Percentiles rank a stretch among this genome's conserved stretches.
Evolutionary conservation across 441 rosid genomes (phyloP).

Genomic region (Biscutella laevigata): DNA sequence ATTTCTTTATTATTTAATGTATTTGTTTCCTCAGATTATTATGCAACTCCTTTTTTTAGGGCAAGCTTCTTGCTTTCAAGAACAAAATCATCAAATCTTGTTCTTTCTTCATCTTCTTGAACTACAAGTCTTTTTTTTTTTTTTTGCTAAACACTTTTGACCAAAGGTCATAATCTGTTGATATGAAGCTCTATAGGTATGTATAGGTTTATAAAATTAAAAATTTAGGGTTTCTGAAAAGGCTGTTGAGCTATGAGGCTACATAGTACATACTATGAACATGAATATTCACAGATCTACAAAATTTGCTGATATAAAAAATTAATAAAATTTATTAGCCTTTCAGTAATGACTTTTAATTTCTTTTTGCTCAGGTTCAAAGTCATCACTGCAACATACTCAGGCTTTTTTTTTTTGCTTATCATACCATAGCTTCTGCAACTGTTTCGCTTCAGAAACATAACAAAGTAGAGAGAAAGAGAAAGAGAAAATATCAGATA

Average conservation of each 20-base stretch:
- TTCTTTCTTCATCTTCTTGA: conserved; percentile 27
- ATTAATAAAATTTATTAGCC: neutral
- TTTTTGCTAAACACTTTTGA: no score
- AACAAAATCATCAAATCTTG: neutral
- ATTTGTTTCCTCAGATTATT: conserved; percentile 11
- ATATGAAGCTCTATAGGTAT: neutral
- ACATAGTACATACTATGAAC: conserved; percentile 18
- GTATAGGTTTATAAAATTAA: conserved; percentile 17
- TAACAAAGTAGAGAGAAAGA: no score
- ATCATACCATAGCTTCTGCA: conserved; percentile 32
- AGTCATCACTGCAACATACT: conserved; percentile 35
- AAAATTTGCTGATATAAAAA: conserved; percentile 4
- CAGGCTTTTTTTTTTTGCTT: conserved; percentile 51
- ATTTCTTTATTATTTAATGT: conserved; percentile 20
- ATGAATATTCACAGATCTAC: conserved; percentile 29
- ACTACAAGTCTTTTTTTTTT: neutral
- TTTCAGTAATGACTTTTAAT: conserved; percentile 23
- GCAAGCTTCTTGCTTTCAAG: conserved; percentile 30
- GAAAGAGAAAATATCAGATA: conserved; percentile 20
- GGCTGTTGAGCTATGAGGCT: conserved; percentile 19
- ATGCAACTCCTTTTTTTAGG: conserved; percentile 36
- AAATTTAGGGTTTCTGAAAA: conserved; percentile 22
- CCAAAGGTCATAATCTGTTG: conserved; percentile 32
- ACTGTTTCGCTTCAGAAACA: conserved; percentile 30
- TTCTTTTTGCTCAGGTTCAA: conserved; percentile 25